Percentiles rank a stretch among this genome's conserved stretches.
Conservation (phyloP, 164 flowering plant species). For the Vitis rupestris region DNA sequence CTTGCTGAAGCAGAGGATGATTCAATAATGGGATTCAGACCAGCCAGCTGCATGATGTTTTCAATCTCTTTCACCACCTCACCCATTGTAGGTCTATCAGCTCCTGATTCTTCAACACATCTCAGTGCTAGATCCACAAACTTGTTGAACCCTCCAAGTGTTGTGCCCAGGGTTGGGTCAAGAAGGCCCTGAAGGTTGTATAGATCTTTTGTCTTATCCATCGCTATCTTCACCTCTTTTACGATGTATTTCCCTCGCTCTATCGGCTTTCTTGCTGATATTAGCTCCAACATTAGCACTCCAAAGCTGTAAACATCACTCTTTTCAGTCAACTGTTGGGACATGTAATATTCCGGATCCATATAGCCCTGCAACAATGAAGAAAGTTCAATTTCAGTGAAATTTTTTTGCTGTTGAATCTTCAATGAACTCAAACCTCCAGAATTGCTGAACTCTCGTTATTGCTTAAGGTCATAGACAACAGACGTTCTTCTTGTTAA, state of each 20-base stretch:
- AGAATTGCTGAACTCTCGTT: too few species aligned
- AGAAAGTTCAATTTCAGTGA: not conserved
- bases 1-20: slow-evolving; percentile 25
- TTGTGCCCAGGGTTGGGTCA: slow-evolving; percentile 22
- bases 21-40: slow-evolving; percentile 24
- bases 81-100: slow-evolving; percentile 34
- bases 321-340: slow-evolving; percentile 43
- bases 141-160: slow-evolving; percentile 23
- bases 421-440: too few species aligned
- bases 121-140: slow-evolving; percentile 33
- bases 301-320: slow-evolving; percentile 53
- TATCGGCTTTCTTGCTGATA: slow-evolving; percentile 39
- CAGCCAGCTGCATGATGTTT: slow-evolving; percentile 31
- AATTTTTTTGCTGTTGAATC: too few species aligned
- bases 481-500: too few species aligned
- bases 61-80: slow-evolving; percentile 48
- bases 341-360: slow-evolving; percentile 56
- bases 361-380: slow-evolving; percentile 37
- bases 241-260: slow-evolving; percentile 42
- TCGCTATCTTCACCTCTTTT: slow-evolving; percentile 20
- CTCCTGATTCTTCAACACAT: slow-evolving; percentile 33
- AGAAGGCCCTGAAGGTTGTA: slow-evolving; percentile 28
- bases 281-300: slow-evolving; percentile 38
- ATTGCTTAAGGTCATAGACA: too few species aligned
- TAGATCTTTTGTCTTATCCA: slow-evolving; percentile 30